Evolutionary conservation across 352 stramenopile species (phyloP).

Genomic region (Pythium inflatum): DNA sequence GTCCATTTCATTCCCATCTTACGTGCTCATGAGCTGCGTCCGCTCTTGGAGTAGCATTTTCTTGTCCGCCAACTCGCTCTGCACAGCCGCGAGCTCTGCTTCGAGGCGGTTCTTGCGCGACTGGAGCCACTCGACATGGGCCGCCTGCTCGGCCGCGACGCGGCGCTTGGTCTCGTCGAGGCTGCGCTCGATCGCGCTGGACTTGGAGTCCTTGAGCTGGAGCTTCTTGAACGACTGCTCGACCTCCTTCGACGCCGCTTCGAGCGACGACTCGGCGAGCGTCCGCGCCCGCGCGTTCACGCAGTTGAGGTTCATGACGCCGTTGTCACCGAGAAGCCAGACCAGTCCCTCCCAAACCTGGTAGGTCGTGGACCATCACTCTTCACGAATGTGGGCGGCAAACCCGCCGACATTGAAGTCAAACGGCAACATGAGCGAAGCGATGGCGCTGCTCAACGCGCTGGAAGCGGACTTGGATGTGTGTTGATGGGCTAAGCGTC

Average conservation of each 20-base stretch:
- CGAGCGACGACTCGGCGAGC: constrained; percentile 66
- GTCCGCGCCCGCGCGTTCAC: constrained; percentile 55
- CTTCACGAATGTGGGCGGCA: too few relatives aligned
- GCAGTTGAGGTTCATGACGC: constrained; percentile 68
- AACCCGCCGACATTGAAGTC: too few relatives aligned
- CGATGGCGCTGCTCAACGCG: constrained; percentile 36
- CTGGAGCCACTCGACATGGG: constrained; percentile 62
- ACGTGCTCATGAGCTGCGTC: neutral
- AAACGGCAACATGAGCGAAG: constrained; percentile 27
- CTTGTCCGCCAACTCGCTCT: constrained; percentile 61
- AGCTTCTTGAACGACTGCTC: constrained; percentile 61
- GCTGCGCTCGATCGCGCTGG: constrained; percentile 36
- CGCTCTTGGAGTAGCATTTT: constrained; percentile 59
- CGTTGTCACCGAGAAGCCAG: constrained; percentile 3
- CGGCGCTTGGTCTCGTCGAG: constrained; percentile 50
- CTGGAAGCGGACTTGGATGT: constrained; percentile 43
- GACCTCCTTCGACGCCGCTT: constrained; percentile 67
- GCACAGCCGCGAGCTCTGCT: constrained; percentile 45
- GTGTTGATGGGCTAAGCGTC: too few relatives aligned
- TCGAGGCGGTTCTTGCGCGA: constrained; percentile 55
- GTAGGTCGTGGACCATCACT: too few relatives aligned
- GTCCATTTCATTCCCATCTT: neutral
- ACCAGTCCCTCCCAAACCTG: too few relatives aligned
- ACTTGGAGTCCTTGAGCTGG: constrained; percentile 59
- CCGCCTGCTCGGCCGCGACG: neutral